A percentile compares a stretch with the other conserved stretches of the same genome.
These are phyloP conservation scores for Neobulgaria alba DNA, from an alignment of 2,329 filamentous ascomycete species.

Conservation along the genomic window DNA sequence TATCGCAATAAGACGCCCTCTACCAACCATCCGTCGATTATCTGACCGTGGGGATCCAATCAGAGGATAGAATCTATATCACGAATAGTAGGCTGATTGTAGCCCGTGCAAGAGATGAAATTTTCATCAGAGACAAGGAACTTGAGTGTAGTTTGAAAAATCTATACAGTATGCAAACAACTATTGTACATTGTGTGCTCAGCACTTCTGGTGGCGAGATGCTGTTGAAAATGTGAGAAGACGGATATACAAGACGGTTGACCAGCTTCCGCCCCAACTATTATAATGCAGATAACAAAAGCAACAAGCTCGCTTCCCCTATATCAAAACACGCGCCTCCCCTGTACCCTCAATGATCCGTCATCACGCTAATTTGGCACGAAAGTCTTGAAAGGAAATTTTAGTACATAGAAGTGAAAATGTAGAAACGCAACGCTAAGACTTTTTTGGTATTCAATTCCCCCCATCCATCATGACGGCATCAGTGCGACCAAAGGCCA, in stretches of 20 bases:
- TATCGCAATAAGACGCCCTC: too few relatives aligned
- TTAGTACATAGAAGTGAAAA: slow-evolving; percentile 28
- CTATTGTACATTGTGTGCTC: slow-evolving; percentile 18
- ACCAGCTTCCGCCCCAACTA: slow-evolving; percentile 26
- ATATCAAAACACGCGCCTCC: slow-evolving; percentile 19
- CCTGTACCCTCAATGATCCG: slow-evolving; percentile 14
- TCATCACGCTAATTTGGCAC: slow-evolving; percentile 30
- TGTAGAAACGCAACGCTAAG: slow-evolving; percentile 23
- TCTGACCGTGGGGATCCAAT: too few relatives aligned
- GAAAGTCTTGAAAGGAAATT: slow-evolving; percentile 22
- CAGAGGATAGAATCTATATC: too few relatives aligned
- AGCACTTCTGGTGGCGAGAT: slow-evolving; percentile 16
- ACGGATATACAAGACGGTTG: slow-evolving; percentile 18
- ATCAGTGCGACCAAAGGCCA: slow-evolving; percentile 21
- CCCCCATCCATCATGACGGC: slow-evolving; percentile 25
- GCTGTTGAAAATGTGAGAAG: neutral
- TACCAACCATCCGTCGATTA: too few relatives aligned
- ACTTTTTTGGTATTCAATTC: slow-evolving; percentile 22
- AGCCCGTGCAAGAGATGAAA: too few relatives aligned
- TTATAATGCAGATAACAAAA: slow-evolving; percentile 30
- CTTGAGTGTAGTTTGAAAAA: too few relatives aligned
- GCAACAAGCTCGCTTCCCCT: slow-evolving; percentile 10
- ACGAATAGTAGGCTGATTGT: too few relatives aligned
- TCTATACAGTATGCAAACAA: slow-evolving; percentile 12
- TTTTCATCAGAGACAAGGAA: too few relatives aligned